Evolutionary conservation across 148 eudicot genomes (phyloP), one percentile per base, ranked within the genome.

Genomic region (Cornus florida): DNA sequence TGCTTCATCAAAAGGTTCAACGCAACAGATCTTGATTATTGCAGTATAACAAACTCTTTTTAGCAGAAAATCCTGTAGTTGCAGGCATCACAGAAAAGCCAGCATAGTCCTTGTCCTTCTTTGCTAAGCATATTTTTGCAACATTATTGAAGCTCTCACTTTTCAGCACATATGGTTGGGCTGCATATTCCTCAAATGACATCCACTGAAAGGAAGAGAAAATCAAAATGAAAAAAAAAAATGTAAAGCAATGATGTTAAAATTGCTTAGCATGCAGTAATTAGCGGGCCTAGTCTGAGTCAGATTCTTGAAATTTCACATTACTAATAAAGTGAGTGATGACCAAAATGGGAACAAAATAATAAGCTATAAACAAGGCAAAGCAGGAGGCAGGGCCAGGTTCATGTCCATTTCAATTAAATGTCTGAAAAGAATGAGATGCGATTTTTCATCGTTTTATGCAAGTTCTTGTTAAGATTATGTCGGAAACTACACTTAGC

Each of bases 171-270:
- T 83, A 83, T 5, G 92, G 79, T 39, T 87, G 85, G 2, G 79
- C 88, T 60, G 90, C 87, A 43, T 85, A 89, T 85, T 89, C 92
- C 64, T 87, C 88, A 69, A 85, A 68, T 4, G 81, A 78, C 86
- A 89, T 87, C 92, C 92, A 89, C 90, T 89, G 85, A 74, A 76
- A 39, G 20, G 48, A n/a, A 8, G 41, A 16, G 6, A 48, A 33
- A 74, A 74, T 4, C 59, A 74, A 13, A 74, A 20, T 10, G 7
- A 31, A 28, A 28, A 28, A 28, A 28, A 28, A 28, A 28, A 28
- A 28, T 28, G 28, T 28, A 28, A 28, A 28, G 28, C 28, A 28
- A 28, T 28, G 28, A 28, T 28, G 24, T 43, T 23, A 67, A 48
- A 41, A 14, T 13, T 2, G 20, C n/a, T 33, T 14, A 53, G 24